Base-by-base conservation (phyloP, 139 green algal species). In the Edaphochlamys debaryana region DNA sequence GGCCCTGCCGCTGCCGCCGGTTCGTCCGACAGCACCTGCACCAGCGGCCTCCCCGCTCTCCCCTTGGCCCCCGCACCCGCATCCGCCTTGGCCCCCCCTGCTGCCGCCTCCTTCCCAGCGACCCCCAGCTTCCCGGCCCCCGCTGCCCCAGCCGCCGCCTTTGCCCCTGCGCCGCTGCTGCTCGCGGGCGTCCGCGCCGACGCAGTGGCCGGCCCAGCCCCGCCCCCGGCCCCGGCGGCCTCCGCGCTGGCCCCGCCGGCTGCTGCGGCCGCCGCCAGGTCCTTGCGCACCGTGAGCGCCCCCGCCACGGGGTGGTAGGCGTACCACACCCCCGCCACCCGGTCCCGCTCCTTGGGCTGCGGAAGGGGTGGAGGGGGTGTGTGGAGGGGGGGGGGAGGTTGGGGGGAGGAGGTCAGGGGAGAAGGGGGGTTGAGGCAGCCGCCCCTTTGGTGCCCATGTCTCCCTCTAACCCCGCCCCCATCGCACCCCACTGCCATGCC, bases 281-380 rank as follows among this genome's bases (percentile, higher is more conserved):
- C 48, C 17, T 54, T 69, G 34, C 72, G 54, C 69, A 93, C 72
- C 1, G 93, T 93, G 32, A 96, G 85, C 0, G 91, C 93, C 7
- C 93, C 93, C 1, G 90, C 93, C 11, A 92, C 85, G 0, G 88
- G 87, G 41, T 94, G 86, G 69, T 95, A 96, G 4, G 86, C 83
- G 66, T 91, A 94, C 93, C 93, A 96, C 17, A 85, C 79, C 25
- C 94, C 93, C 5, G 69, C 69, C 13, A 79, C 54, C 20, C 67
- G 85, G 73, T 96, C 93, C 30, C 92, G 74, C 79, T 94, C 87
- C 64, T 78, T 82, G 1, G 89, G 80, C 85, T 86, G 80, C 11
- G 19, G 25, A 52, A 0, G 54, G 62, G 41, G 54, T 0, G 48
- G 2, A 64, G 56, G 45, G 38, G 37, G 37, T 32, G 13, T 25